A percentile compares a stretch with the other conserved stretches of the same genome.
Conservation (phyloP, 202 grass and related monocot genomes). For the Carex sylvatica region DNA sequence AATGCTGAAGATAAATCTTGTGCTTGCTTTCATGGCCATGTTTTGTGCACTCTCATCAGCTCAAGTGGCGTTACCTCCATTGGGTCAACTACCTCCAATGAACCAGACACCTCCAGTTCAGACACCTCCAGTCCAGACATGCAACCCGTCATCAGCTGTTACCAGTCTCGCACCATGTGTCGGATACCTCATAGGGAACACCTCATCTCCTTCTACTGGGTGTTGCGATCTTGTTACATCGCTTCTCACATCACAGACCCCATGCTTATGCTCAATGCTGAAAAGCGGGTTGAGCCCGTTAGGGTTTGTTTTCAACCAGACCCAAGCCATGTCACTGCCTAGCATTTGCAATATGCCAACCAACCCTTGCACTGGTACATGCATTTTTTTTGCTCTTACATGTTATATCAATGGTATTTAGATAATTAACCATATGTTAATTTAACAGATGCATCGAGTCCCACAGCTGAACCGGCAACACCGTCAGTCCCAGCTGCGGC, state of each 20-base stretch:
- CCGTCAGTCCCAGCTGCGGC: background rate
- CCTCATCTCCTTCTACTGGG: constrained; percentile 37
- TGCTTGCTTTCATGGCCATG: constrained; percentile 2
- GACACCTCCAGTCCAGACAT: constrained; percentile 12
- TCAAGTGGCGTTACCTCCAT: constrained; percentile 23
- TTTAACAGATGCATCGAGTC: constrained; percentile 11
- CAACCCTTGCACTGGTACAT: constrained; percentile 56
- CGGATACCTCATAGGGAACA: constrained; percentile 45
- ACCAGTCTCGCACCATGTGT: constrained; percentile 63
- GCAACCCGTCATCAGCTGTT: constrained; percentile 39
- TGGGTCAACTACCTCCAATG: constrained; percentile 17
- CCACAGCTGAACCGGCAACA: background rate
- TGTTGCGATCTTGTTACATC: constrained; percentile 54
- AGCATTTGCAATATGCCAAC: constrained; percentile 69
- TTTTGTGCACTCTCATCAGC: constrained; percentile 25
- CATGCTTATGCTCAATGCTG: constrained; percentile 59
- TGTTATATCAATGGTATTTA: background rate
- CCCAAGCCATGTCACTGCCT: constrained; percentile 49
- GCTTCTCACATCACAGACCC: constrained; percentile 49
- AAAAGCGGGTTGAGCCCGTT: constrained; percentile 39
- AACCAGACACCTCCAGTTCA: constrained; percentile 4
- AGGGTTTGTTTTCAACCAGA: constrained; percentile 50
- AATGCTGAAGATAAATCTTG: background rate
- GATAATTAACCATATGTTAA: background rate
- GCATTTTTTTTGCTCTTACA: background rate